Conservation (phyloP, 805 yeast genomes). For the Gaillardinia entomophila region DNA sequence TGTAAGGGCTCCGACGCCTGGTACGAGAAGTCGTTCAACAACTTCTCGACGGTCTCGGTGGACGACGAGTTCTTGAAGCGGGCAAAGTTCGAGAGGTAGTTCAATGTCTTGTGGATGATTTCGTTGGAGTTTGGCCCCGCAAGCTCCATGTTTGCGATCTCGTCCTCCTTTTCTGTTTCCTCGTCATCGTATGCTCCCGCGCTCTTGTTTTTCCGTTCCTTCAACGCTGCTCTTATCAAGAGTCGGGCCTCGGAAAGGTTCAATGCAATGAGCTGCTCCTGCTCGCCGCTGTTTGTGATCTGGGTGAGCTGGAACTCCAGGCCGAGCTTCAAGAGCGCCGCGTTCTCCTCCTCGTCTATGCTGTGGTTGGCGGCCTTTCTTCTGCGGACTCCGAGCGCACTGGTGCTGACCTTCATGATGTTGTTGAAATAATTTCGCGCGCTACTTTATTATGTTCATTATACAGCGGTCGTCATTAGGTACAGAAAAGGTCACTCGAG, state of each 20-base stretch:
- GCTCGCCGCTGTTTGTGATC: slow-evolving; percentile 73
- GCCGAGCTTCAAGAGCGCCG: slow-evolving; percentile 80
- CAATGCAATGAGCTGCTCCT: slow-evolving; percentile 72
- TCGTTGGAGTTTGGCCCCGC: slow-evolving; percentile 77
- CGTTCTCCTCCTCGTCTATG: slow-evolving; percentile 86
- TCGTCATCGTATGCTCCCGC: slow-evolving; percentile 31
- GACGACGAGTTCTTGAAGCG: slow-evolving; percentile 90
- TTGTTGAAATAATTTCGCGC: neutral
- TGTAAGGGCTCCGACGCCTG: slow-evolving; percentile 55
- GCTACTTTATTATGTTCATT: too few relatives aligned
- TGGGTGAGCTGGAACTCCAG: slow-evolving; percentile 87
- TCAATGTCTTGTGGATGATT: slow-evolving; percentile 86
- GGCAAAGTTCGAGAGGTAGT: slow-evolving; percentile 77
- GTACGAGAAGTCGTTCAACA: slow-evolving; percentile 63
- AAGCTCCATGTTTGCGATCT: slow-evolving; percentile 39
- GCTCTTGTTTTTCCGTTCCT: slow-evolving; percentile 47
- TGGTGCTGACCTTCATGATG: slow-evolving; percentile 80
- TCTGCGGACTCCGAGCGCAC: slow-evolving; percentile 80
- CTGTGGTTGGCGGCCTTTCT: slow-evolving; percentile 54
- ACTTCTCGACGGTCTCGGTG: slow-evolving; percentile 86
- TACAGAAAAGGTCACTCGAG: too few relatives aligned
- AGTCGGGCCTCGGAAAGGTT: slow-evolving; percentile 88
- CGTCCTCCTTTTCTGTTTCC: slow-evolving; percentile 38
- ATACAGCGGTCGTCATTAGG: too few relatives aligned
- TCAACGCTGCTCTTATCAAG: slow-evolving; percentile 82